Evolutionary conservation across 805 yeast genomes (phyloP).

Genomic region (Barnettozyma wickerhamii): DNA sequence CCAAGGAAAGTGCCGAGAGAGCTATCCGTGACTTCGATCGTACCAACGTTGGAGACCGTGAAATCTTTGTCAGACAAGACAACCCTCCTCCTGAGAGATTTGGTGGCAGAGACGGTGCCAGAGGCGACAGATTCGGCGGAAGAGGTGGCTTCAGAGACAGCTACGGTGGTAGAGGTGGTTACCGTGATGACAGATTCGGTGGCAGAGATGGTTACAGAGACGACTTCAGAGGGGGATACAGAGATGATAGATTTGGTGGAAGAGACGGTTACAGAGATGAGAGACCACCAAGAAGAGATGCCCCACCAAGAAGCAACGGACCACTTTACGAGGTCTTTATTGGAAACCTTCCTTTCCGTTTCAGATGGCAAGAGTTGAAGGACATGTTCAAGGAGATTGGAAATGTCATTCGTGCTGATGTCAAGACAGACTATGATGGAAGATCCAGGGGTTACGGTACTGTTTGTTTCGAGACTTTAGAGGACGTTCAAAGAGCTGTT

Average conservation of each 20-base stretch:
- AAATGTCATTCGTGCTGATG: conserved; percentile 76
- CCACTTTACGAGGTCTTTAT: conserved; percentile 57
- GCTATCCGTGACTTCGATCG: conserved; percentile 74
- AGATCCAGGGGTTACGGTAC: conserved; percentile 86
- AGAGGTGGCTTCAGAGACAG: conserved; percentile 14
- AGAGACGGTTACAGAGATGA: conserved; percentile 17
- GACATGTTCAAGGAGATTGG: conserved; percentile 81
- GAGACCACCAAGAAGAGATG: conserved; percentile 20
- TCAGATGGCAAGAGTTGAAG: conserved; percentile 79
- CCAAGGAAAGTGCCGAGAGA: conserved; percentile 55
- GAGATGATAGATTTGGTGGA: conserved; percentile 8
- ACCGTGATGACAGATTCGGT: conserved; percentile 6
- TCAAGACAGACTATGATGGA: conserved; percentile 60
- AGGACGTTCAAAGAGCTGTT: conserved; percentile 70
- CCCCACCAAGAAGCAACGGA: conserved; percentile 15
- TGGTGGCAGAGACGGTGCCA: conserved; percentile 12
- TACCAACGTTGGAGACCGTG: conserved; percentile 63
- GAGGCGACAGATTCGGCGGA: conserved; percentile 13
- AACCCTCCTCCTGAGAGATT: conserved; percentile 58
- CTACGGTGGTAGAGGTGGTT: conserved; percentile 25
- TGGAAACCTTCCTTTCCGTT: conserved; percentile 78
- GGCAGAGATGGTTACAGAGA: conserved; percentile 13
- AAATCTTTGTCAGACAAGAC: conserved; percentile 85
- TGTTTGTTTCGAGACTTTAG: conserved; percentile 61
- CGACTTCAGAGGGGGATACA: conserved; percentile 5